These are phyloP conservation scores for Apiotrichum sp. DNA, from an alignment of 1,284 basidiomycete genomes.

Conservation along the genomic window DNA sequence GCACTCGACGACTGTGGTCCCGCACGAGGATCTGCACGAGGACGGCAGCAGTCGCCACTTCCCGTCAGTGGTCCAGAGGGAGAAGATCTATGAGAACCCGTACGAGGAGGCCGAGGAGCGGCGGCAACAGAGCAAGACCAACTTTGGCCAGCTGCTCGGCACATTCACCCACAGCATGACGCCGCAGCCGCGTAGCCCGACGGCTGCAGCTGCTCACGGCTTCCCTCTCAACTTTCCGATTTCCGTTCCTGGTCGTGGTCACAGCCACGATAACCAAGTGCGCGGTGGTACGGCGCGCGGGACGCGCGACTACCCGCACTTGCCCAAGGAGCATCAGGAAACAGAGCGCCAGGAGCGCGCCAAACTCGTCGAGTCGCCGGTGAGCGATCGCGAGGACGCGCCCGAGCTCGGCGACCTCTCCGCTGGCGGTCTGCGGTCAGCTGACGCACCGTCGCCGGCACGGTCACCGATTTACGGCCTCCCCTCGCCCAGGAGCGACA, in stretches of 20 bases:
- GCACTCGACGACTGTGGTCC: constrained; percentile 22
- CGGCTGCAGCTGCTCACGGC: background rate
- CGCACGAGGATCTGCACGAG: constrained; percentile 15
- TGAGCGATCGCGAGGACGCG: background rate
- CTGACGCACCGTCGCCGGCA: no score
- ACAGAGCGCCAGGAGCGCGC: constrained; percentile 31
- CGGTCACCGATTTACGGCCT: background rate
- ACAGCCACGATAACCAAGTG: background rate
- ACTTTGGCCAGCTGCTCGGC: constrained; percentile 8
- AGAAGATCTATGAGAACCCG: background rate
- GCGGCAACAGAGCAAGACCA: background rate
- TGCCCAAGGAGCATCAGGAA: constrained; percentile 17
- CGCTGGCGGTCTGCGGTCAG: no score
- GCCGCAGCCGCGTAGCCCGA: background rate
- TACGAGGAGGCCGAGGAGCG: constrained; percentile 1
- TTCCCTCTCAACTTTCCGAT: background rate
- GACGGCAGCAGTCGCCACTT: background rate
- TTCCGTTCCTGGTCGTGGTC: no score
- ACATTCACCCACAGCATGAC: background rate
- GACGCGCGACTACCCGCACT: constrained; percentile 34
- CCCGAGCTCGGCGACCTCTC: background rate
- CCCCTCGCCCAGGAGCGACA: background rate
- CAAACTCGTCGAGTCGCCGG: constrained; percentile 20
- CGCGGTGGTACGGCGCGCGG: constrained; percentile 27
- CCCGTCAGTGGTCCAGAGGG: background rate